Conservation (phyloP, 2,329 filamentous ascomycete genomes). For the Alternaria viburni region DNA sequence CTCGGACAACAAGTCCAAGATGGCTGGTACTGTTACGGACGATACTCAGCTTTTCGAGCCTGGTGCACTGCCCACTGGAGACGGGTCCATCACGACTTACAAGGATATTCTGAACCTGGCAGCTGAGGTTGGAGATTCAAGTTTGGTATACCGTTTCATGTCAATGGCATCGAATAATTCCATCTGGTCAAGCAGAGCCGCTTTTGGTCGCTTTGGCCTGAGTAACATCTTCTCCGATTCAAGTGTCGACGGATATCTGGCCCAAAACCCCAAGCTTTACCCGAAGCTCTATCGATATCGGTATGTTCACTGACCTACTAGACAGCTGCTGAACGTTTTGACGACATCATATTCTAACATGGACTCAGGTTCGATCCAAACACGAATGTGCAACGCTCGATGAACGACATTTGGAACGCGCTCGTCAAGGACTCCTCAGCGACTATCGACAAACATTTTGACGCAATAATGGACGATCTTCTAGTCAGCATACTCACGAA, state of each 20-base stretch:
- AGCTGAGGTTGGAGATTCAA: slow-evolving; percentile 95
- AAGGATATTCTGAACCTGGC: slow-evolving; percentile 95
- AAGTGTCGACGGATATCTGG: slow-evolving; percentile 68
- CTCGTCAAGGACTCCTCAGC: slow-evolving; percentile 86
- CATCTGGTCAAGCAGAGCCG: slow-evolving; percentile 96
- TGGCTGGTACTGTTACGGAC: slow-evolving; percentile 77
- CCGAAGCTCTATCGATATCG: slow-evolving; percentile 93
- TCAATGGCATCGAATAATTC: slow-evolving; percentile 93
- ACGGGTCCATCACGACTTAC: slow-evolving; percentile 92
- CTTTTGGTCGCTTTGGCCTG: slow-evolving; percentile 91
- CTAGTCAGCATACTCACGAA: slow-evolving; percentile 84
- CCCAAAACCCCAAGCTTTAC: slow-evolving; percentile 89
- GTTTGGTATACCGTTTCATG: slow-evolving; percentile 98
- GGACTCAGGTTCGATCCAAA: slow-evolving; percentile 79
- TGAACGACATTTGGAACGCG: slow-evolving; percentile 98
- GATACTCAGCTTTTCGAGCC: slow-evolving; percentile 95
- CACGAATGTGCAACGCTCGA: slow-evolving; percentile 86
- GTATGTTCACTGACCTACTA: slow-evolving; percentile 15
- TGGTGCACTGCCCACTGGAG: slow-evolving; percentile 86
- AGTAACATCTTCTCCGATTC: slow-evolving; percentile 92
- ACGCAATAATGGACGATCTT: slow-evolving; percentile 86
- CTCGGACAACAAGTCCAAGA: slow-evolving; percentile 73
- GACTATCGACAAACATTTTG: slow-evolving; percentile 81
- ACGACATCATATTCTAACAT: slow-evolving; percentile 18
- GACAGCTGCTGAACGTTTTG: not conserved